Evolutionary conservation across 106 monocot species (phyloP).

Genomic region (Ottelia alismoides): DNA sequence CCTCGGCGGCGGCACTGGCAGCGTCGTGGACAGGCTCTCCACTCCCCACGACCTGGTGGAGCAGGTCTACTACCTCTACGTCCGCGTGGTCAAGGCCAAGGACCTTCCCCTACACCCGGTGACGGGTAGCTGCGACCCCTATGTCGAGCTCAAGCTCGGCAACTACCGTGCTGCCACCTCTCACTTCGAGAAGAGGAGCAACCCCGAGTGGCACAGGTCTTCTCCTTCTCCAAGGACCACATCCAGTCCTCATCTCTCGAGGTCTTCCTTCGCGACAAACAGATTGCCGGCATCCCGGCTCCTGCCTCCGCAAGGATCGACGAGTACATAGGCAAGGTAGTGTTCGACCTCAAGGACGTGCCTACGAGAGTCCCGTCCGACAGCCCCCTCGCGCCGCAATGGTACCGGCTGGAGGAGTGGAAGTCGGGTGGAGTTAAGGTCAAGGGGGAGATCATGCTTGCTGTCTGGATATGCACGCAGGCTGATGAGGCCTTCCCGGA

Average conservation of each 20-base stretch:
- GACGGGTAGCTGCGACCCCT: constrained; percentile 9
- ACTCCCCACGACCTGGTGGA: constrained; percentile 50
- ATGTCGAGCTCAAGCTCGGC: constrained; percentile 52
- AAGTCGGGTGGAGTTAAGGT: constrained; percentile 17
- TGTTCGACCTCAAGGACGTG: constrained; percentile 56
- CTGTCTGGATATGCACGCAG: constrained; percentile 78
- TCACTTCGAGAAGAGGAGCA: constrained; percentile 9
- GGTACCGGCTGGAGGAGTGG: constrained; percentile 52
- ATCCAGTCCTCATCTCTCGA: constrained; percentile 58
- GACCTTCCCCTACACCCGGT: constrained; percentile 6
- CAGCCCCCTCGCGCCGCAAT: constrained; percentile 73
- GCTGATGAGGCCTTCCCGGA: constrained; percentile 77
- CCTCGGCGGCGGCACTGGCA: constrained; percentile 20
- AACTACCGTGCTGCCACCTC: constrained; percentile 59
- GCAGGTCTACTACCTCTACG: constrained; percentile 52
- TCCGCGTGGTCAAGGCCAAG: constrained; percentile 43
- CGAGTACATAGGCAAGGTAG: constrained; percentile 41
- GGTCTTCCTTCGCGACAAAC: constrained; percentile 38
- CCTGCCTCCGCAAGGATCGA: constrained; percentile 17
- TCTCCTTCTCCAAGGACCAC: constrained; percentile 61
- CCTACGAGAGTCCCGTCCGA: constrained; percentile 61
- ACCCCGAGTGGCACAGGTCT: constrained; percentile 73
- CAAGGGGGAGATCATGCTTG: constrained; percentile 51
- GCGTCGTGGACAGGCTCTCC: constrained; percentile 19
- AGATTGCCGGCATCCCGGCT: no score